Evolutionary conservation across 345 rosid genomes (phyloP), one percentile per base, ranked within the genome.

Genomic region (Eucalyptus rudis): DNA sequence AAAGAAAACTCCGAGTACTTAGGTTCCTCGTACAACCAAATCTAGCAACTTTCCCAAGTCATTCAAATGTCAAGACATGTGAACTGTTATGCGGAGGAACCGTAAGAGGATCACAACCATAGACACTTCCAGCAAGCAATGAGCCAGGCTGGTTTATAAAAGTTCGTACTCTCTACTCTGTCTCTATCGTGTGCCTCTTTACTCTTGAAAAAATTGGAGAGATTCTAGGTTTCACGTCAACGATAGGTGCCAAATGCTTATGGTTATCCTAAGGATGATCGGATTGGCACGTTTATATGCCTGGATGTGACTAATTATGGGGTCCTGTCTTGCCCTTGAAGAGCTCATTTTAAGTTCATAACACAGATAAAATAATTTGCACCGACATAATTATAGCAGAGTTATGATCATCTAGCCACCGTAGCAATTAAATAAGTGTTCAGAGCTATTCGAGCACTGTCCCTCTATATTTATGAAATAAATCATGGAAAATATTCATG

Each of bases 371-470:
- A 66, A 66, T 31, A 8, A 66, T 66, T 36, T 66, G 11, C 4
- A 66, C 6, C 22, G 3, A 66, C 22, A n/a, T 8, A 11, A 66
- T 7, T 5, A n/a, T n/a, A 3, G 2, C 0, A 27, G 33, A 62
- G 33, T 13, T 29, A 29, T 31, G 33, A 33, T 15, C 79, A 66
- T 66, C 56, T 51, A 51, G 56, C 56, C 12, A 7, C 17, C 1
- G 3, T 31, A 66, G 40, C 40, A 15, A 31, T 15, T 66, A 14
- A 7, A 7, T 13, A 64, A 64, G 36, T n/a, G 36, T 64, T 13
- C 2, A 0, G 6, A 66, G 79, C 43, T 31, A 15, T 66, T 66
- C 4, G 40, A 66, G 79, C 40, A 15, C 11, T 22, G 2, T 66
- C 20, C 10, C 36, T 66, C 3, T 31, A 8, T 66, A 66, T 66